Base-by-base conservation (phyloP, 1,139 yeast genomes). In the Taiozyma sp. region DNA sequence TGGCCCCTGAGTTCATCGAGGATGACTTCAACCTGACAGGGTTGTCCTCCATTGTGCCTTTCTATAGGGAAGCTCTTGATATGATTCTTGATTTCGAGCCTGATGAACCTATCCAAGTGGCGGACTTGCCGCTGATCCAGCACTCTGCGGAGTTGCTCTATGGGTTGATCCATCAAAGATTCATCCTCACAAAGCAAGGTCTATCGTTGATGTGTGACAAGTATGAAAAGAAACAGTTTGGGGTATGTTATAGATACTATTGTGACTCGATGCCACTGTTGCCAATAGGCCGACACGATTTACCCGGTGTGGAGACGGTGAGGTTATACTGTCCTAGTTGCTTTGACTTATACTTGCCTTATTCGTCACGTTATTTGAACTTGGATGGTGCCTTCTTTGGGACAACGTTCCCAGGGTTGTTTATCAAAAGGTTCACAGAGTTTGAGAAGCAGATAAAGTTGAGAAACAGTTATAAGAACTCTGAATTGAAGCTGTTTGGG, bases 341-440 rank as follows among this genome's bases (percentile, higher is more conserved):
- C 69, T 83, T 85, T 65, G 99, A 93, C 64, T 76, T 91, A 44
- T 93, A 93, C 68, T 71, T 89, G 51, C 98, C 98, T 2, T 83
- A 85, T 54, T 84, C 90, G 54, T 83, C 95, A 22, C 76, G 97
- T 56, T 91, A 88, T 68, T 73, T 88, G 55, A 88, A 88, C 63
- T 81, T 93, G 47, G 99, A 93, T 67, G 99, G 99, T 5, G 97
- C 98, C 1, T 93, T 85, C 63, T 93, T 95, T 71, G 99, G 99
- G 8, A 89, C 98, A 1, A 85, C 96, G 32, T 93, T 93, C 70
- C 95, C 97, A 0, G 98, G 97, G 2, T 77, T 93, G 57, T 86
- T 93, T 61, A 81, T 93, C 51, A 88, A 89, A 65, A 87, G 89
- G 77, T 90, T 85, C 70, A 91, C 95, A 7, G 97, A 89, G 58